Base-by-base conservation (phyloP, 768 basidiomycete genomes). In the Dacryopinax primogenitus region DNA sequence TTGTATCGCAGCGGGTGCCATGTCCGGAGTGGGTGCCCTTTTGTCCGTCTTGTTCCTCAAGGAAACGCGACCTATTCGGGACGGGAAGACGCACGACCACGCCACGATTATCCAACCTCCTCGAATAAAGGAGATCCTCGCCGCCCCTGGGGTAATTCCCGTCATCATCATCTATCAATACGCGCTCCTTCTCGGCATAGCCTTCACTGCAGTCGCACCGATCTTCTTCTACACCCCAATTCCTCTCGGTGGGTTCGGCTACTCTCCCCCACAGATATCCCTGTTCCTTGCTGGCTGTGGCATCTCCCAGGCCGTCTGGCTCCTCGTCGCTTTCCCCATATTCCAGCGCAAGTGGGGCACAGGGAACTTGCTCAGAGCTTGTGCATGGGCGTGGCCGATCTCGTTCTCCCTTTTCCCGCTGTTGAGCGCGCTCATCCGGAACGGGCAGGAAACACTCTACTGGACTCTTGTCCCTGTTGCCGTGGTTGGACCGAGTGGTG, bases 151-250 rank as follows among this genome's bases (percentile, higher is more conserved):
- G 21, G 64, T 65, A 6, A n/a, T 28, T 1, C 47, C 64, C 0
- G 64, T 61, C 45, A 36, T 65, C 9, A 39, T 61, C 33, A 65
- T 65, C 45, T 65, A 23, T 32, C 64, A 51, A n/a, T 65, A 33
- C 64, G 64, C 64, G 26, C 4, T 23, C 7, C 47, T 65, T 0
- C 64, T 65, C 45, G 64, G 45, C 18, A 51, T 58, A n/a, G 34
- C 51, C 7, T 65, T 35, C 47, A 65, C 64, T 9, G 64, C 64
- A 23, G 51, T 58, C 13, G 51, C 51, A 2, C 79, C 79, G 1
- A 70, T 80, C 0, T 78, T 77, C 68, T 74, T 72, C 62, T 71
- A 76, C 26, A 78, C 77, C 1, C 77, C 77, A 0, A 68, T 75
- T 51, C 70, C 71, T 30, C 72, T 73, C 7, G 78, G 80, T 0